These are phyloP conservation scores for Crithidia brevicula DNA, from an alignment of 208 protist species.

Conservation along the genomic window DNA sequence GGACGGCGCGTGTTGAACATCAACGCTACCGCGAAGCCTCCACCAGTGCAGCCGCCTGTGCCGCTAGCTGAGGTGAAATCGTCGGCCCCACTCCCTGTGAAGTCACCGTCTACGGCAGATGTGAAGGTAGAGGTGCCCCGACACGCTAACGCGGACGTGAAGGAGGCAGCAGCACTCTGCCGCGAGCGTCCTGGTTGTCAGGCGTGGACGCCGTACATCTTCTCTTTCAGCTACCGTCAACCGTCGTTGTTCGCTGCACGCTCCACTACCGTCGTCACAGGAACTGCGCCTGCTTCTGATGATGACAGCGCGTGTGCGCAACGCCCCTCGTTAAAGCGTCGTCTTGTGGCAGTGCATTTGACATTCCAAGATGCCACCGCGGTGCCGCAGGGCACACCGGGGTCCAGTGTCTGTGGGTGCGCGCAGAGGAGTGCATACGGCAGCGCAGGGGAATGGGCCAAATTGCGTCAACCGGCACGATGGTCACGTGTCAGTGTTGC, in stretches of 20 bases:
- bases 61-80: neutral
- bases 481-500: neutral
- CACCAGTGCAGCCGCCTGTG: neutral
- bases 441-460: too few relatives aligned
- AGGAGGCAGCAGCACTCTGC: too few relatives aligned
- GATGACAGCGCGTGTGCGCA: neutral
- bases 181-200: too few relatives aligned
- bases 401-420: neutral
- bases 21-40: neutral
- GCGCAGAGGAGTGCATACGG: neutral
- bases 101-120: neutral
- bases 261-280: neutral
- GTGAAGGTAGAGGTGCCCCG: neutral
- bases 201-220: slow-evolving; percentile 1
- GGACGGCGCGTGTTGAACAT: slow-evolving; percentile 8
- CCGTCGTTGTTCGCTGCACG: neutral
- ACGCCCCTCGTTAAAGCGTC: neutral
- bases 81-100: neutral
- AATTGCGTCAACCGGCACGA: too few relatives aligned
- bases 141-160: too few relatives aligned
- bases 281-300: neutral
- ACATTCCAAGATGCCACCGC: neutral
- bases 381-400: neutral
- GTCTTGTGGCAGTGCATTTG: slow-evolving; percentile 1
- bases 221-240: neutral